Conservation (phyloP, 1,284 basidiomycete genomes). For the Apiotrichum akiyoshidainum region DNA sequence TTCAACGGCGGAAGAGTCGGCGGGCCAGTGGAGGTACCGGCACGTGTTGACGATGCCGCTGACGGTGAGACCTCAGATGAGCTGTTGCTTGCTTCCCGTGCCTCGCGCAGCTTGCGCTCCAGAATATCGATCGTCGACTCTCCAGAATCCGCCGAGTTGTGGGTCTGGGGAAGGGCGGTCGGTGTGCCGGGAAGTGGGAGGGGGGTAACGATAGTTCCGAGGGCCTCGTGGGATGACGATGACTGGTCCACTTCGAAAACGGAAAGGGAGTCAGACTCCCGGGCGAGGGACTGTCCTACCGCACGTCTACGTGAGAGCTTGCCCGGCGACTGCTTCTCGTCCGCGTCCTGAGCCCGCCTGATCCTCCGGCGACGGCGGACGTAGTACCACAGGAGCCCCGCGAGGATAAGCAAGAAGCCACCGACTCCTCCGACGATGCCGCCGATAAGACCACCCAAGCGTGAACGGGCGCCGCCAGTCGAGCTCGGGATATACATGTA, state of each 20-base stretch:
- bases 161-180: background rate
- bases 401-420: background rate
- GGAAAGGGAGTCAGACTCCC: background rate
- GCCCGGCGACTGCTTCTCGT: background rate
- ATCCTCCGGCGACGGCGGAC: background rate
- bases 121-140: background rate
- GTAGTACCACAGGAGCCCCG: background rate
- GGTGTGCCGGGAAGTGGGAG: background rate
- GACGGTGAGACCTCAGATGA: background rate
- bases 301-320: background rate
- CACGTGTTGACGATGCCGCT: background rate
- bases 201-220: background rate
- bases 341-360: too few relatives aligned
- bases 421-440: background rate
- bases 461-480: background rate
- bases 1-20: background rate
- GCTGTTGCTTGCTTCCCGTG: background rate
- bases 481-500: background rate
- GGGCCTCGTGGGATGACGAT: background rate
- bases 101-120: background rate
- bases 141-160: too few relatives aligned
- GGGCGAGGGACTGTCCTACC: background rate
- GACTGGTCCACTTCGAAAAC: background rate
- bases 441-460: background rate
- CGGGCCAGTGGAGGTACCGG: background rate